phyloP scores from a whole-genome alignment of 1,284 basidiomycete species.

The Papiliotrema fonsecae region DNA sequence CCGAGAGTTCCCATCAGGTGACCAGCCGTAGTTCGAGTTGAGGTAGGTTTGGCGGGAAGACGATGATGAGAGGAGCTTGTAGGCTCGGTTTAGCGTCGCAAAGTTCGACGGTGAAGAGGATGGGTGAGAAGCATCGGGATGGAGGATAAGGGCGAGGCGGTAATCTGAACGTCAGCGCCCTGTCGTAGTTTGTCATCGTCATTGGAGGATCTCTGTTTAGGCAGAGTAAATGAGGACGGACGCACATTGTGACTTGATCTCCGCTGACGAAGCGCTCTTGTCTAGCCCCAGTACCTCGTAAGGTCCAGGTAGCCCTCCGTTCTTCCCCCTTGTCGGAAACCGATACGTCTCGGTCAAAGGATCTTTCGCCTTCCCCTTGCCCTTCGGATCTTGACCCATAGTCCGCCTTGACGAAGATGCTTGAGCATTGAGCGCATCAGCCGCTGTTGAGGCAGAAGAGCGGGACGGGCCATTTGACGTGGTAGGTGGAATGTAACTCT shows the following conservation, averaged over 20 bases:
- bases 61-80: constrained; percentile 39
- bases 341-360: constrained; percentile 14
- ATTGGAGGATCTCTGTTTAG: too few species aligned
- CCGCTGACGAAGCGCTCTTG: constrained; percentile 23
- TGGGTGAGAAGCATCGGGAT: constrained; percentile 46
- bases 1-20: constrained; percentile 2
- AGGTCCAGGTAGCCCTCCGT: constrained; percentile 38
- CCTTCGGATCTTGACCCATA: constrained; percentile 16
- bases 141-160: constrained; percentile 43
- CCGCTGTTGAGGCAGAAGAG: too few species aligned
- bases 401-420: too few species aligned
- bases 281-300: constrained; percentile 43
- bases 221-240: too few species aligned
- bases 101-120: constrained; percentile 44
- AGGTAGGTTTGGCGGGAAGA: constrained; percentile 31
- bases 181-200: not conserved
- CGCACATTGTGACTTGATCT: constrained; percentile 45
- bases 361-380: constrained; percentile 7
- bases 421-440: too few species aligned
- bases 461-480: not conserved
- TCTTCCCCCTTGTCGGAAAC: constrained; percentile 28
- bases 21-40: constrained; percentile 43
- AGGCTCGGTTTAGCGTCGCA: constrained; percentile 39
- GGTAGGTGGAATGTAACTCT: too few species aligned
- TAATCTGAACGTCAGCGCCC: constrained; percentile 33